Base-by-base conservation (phyloP, 371 early-diverging fungal species). In the Catenaria anguillulae region DNA sequence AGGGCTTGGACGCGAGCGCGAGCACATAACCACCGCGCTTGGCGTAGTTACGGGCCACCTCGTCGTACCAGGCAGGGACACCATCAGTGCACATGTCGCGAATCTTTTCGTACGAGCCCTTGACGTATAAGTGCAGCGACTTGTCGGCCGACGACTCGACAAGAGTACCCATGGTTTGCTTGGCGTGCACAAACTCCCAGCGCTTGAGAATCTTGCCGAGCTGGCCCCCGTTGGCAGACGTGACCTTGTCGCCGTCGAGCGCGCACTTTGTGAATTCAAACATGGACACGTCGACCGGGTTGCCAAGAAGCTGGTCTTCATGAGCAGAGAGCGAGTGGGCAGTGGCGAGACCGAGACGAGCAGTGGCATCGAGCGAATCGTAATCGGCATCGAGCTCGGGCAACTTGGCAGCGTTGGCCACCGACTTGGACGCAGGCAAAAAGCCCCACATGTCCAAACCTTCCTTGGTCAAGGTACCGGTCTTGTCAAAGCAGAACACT, bases 401-500 rank as follows among this genome's bases (percentile, higher is more conserved):
- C 61, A 76, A 68, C 23, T 56, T 58, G 19, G 46, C 64, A 21
- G 29, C 24, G 48, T 42, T 62, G 50, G 42, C 19, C 15, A 31
- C 29, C 2, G 23, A 8, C 19, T 17, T 3, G 34, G 33, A 19
- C 21, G 55, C 55, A 23, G 33, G 33, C 24, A 77, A 76, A 48
- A 78, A 65, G 43, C 75, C 77, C 61, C 70, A 72, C 63, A 87
- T 81, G 64, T 88, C 86, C 24, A 92, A 74, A 10, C 83, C 81
- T 63, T 84, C 84, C 52, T 84, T 77, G 4, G 90, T 89, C 37
- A 88, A 66, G 5, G 89, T 89, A 43, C 80, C 79, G 46, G 92
- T 90, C 76, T 93, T 92, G 74, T 93, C 93, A 67, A 90, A 93
- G 67, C 90, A 92, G 64, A 93, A 90, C 33, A 94, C 81, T 75